Base-by-base conservation (phyloP, 768 basidiomycete genomes). In the Calocera viscosa region DNA sequence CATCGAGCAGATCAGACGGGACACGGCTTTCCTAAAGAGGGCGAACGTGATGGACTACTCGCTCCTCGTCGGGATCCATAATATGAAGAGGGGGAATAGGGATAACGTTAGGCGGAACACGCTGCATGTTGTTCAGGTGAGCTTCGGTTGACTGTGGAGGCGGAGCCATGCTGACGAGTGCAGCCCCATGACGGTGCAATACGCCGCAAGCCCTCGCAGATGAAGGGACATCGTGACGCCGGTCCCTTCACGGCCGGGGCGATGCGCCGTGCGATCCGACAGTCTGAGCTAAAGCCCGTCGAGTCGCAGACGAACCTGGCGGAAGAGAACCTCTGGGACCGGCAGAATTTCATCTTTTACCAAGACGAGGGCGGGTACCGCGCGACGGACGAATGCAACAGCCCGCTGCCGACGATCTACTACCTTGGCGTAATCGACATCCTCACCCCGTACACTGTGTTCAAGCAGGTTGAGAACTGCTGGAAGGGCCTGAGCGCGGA, bases 381-480 rank as follows among this genome's bases (percentile, higher is more conserved):
- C 34, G 91, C 94, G 38, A 96, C 95, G 19, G 86, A 94, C 75
- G 94, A 97, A 72, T 77, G 76, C 10, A 95, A 98, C 75, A 80
- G 82, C 22, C 76, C 80, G 1, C 76, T 87, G 77, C 87, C 88
- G 70, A 84, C 84, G 60, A 88, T 96, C 66, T 96, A 95, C 76
- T 97, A 97, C 75, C 80, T 97, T 10, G 95, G 96, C 26, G 84
- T 99, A 65, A 99, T 99, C 73, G 96, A 99, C 76, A 98, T 97
- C 70, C 78, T 94, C 68, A 98, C 96, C 28, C 95, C 94, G 1
- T 99, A 91, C 75, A 83, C 81, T 22, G 70, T 75, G 22, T 71
- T 82, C 68, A 99, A 99, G 82, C 85, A 84, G 74, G 66, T 87
- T 22, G 96, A 99, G 76, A 88, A 91, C 75, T 79, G 91, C 67